Evolutionary conservation across 2,329 filamentous ascomycete genomes (phyloP), one percentile per base, ranked within the genome.

Genomic region (Talaromyces rugulosus): DNA sequence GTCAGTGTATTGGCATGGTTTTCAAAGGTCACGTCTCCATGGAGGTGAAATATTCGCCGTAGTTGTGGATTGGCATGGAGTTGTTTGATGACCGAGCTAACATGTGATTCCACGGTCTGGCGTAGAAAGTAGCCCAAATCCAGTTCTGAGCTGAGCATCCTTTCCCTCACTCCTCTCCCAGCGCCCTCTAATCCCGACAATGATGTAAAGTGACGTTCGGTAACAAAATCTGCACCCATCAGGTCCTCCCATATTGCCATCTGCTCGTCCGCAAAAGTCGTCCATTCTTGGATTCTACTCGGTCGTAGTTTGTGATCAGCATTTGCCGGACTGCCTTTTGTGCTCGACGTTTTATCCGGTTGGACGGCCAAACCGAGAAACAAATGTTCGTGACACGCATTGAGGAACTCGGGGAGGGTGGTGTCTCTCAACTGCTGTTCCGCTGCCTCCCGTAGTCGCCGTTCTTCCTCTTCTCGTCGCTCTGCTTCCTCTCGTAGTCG

Each of bases 251-350:
- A 68, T 61, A 68, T 67, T 12, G 54, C 56, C 58, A 31, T 54
- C 61, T 65, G 61, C 58, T 66, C 56, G 12, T 54, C 27, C 51
- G 64, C 59, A 44, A 68, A 69, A 54, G 14, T 58, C 31, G 50
- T 64, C 64, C 60, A 69, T 56, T 62, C 62, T 40, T 61, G 58
- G 57, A 67, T 65, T 58, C 53, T 66, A 11, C 34, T 36, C 23
- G 63, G 65, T 57, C 63, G 64, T 33, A 66, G 28, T 58, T 67
- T 67, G 23, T 55, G 60, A 52, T 65, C 64, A 18, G 62, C 64
- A 58, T 67, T 69, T 4, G 63, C 66, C 1, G 65, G 65, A 59
- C 65, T 60, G 42, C 65, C 47, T 64, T n/a, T n/a, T n/a, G n/a
- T n/a, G n/a, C n/a, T n/a, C n/a, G n/a, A n/a, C n/a, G n/a, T n/a